A percentile compares a stretch with the other conserved stretches of the same genome.
phyloP scores from a whole-genome alignment of 108 stramenopile species.

The Nitzschia sp. region DNA sequence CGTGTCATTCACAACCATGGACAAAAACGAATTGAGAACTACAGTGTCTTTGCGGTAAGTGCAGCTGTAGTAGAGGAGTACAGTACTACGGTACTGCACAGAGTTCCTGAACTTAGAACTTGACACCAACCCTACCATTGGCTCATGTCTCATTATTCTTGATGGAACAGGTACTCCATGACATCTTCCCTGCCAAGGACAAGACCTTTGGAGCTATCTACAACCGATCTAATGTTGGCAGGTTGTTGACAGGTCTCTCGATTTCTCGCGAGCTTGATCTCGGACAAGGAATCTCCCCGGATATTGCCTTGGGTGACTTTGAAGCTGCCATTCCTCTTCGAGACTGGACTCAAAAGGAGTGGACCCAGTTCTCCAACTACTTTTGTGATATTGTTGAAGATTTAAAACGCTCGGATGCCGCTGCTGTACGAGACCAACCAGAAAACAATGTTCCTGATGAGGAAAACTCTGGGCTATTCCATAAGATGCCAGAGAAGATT shows the following conservation, averaged over 20 bases:
- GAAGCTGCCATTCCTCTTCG: not conserved
- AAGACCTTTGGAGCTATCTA: constrained; percentile 1
- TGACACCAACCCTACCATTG: not conserved
- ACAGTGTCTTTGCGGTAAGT: constrained; percentile 6
- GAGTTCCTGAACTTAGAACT: too few relatives aligned
- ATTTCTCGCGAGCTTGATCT: not conserved
- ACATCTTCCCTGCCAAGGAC: constrained; percentile 9
- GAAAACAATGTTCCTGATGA: constrained; percentile 7
- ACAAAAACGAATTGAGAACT: constrained; percentile 8
- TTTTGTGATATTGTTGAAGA: not conserved
- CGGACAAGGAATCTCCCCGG: not conserved
- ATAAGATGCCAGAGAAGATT: constrained; percentile 4
- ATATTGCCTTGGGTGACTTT: not conserved
- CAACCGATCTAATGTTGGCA: constrained; percentile 1
- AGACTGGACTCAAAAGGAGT: constrained; percentile 17
- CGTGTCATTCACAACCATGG: not conserved
- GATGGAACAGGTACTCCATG: not conserved
- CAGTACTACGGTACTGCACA: not conserved
- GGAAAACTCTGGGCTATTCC: not conserved
- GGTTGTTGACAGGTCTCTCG: not conserved
- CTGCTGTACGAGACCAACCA: constrained; percentile 1
- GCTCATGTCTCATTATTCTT: not conserved
- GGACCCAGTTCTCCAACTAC: constrained; percentile 7
- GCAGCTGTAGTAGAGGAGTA: not conserved
- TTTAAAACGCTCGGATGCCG: constrained; percentile 19